A percentile compares a stretch with the other conserved stretches of the same genome.
These are phyloP conservation scores for Sclerotinia borealis DNA, from an alignment of 2,329 filamentous ascomycete species.

Conservation along the genomic window DNA sequence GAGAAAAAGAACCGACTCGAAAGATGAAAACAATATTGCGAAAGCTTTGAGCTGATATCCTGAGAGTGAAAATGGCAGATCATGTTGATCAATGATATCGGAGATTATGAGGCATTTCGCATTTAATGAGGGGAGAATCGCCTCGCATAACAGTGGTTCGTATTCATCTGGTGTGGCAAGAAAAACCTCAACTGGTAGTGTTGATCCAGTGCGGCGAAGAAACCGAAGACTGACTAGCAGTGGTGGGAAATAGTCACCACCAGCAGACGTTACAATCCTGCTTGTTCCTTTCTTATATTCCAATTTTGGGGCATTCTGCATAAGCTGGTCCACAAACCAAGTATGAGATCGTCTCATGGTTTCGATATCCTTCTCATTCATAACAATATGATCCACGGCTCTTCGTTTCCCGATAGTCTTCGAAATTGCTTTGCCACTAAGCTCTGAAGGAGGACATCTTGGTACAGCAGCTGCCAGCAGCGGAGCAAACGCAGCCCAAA, in stretches of 20 bases:
- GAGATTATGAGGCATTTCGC: conserved; percentile 35
- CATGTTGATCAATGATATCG: conserved; percentile 8
- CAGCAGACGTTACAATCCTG: conserved; percentile 38
- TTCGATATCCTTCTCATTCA: conserved; percentile 12
- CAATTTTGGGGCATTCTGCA: background rate
- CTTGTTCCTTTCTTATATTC: conserved; percentile 8
- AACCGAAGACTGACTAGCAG: conserved; percentile 37
- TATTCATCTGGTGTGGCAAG: conserved; percentile 35
- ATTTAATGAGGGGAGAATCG: conserved; percentile 35
- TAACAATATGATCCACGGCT: conserved; percentile 6
- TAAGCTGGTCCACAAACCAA: conserved; percentile 6
- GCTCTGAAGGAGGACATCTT: conserved; percentile 13
- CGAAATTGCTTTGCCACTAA: conserved; percentile 11
- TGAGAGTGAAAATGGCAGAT: conserved; percentile 31
- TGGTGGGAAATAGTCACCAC: conserved; percentile 34
- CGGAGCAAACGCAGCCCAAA: conserved; percentile 21
- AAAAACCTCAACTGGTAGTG: conserved; percentile 38
- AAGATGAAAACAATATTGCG: conserved; percentile 44
- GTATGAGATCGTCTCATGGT: conserved; percentile 14
- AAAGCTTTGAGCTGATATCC: conserved; percentile 34
- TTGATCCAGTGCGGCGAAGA: conserved; percentile 34
- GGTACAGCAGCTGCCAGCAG: conserved; percentile 18
- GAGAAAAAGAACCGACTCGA: conserved; percentile 44
- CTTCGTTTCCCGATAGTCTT: background rate
- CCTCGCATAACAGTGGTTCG: conserved; percentile 35